Conservation (phyloP, 768 basidiomycete species). For the Tylopilus sp. region DNA sequence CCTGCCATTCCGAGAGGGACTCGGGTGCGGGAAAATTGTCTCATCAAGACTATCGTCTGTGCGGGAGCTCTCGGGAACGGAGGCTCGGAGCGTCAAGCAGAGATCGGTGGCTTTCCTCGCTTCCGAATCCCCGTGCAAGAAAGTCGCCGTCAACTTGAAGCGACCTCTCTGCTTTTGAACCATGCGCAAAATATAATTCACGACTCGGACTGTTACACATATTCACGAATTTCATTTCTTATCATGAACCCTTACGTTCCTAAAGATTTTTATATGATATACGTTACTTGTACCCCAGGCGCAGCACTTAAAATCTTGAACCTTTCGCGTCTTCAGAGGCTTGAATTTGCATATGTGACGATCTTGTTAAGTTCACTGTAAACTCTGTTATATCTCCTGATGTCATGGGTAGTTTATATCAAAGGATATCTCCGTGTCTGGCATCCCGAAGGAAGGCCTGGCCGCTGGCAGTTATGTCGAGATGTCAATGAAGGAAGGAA, state of each 20-base stretch:
- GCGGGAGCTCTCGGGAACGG: not conserved
- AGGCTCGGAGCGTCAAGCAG: constrained; percentile 5
- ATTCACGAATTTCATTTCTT: no score
- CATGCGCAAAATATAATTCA: not conserved
- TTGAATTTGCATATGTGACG: not conserved
- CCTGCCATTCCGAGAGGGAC: constrained; percentile 2
- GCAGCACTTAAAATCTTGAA: not conserved
- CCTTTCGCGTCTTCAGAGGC: not conserved
- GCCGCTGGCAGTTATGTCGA: not conserved
- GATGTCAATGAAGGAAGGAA: not conserved
- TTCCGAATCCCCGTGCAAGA: constrained; percentile 9
- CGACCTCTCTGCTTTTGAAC: constrained; percentile 17
- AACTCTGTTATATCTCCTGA: no score
- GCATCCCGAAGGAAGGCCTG: not conserved
- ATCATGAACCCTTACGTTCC: not conserved
- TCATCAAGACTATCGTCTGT: not conserved
- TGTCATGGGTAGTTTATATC: no score
- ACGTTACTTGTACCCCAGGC: not conserved
- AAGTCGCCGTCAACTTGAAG: constrained; percentile 11
- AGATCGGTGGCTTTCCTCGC: constrained; percentile 3
- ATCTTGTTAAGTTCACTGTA: not conserved
- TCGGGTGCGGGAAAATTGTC: no score
- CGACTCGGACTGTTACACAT: no score
- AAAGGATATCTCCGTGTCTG: not conserved
- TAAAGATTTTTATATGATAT: not conserved